A percentile compares a stretch with the other conserved stretches of the same genome.
These are phyloP conservation scores for Fulvia fulva DNA, from an alignment of 2,329 filamentous ascomycete genomes.

Conservation along the genomic window DNA sequence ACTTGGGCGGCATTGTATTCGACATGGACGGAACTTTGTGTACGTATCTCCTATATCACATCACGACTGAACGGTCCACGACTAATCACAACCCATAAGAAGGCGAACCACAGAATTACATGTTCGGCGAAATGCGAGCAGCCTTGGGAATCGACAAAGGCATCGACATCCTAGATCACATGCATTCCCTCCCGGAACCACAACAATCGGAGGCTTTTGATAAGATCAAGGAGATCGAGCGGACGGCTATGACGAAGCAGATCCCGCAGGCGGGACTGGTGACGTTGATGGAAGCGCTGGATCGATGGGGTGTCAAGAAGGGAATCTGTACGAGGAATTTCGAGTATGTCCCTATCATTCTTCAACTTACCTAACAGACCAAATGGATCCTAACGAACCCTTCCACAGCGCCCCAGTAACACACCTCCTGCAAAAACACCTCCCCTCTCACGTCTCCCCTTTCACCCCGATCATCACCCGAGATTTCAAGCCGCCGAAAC, in stretches of 20 bases:
- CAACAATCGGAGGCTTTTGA: conserved; percentile 60
- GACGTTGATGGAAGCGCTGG: conserved; percentile 77
- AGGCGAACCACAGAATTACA: conserved; percentile 89
- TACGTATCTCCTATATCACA: conserved; percentile 35
- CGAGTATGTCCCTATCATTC: conserved; percentile 48
- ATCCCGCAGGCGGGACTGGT: conserved; percentile 75
- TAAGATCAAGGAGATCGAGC: conserved; percentile 75
- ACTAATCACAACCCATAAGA: conserved; percentile 13
- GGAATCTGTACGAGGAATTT: conserved; percentile 95
- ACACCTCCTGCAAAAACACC: conserved; percentile 71
- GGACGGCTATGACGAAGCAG: conserved; percentile 73
- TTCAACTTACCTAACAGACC: too few species aligned
- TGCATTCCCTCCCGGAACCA: conserved; percentile 65
- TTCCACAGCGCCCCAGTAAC: conserved; percentile 58
- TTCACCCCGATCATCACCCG: conserved; percentile 81
- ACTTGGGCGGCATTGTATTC: conserved; percentile 65
- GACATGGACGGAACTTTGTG: conserved; percentile 95
- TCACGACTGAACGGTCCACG: background rate
- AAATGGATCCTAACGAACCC: too few species aligned
- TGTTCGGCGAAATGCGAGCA: conserved; percentile 83
- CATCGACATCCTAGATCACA: conserved; percentile 83
- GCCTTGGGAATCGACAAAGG: conserved; percentile 68
- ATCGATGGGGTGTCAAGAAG: conserved; percentile 63
- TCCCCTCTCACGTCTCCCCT: conserved; percentile 52
- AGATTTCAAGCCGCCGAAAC: conserved; percentile 79